Evolutionary conservation across 2,329 filamentous ascomycete species (phyloP), one percentile per base, ranked within the genome.

Genomic region (Incumbomyces lentus): DNA sequence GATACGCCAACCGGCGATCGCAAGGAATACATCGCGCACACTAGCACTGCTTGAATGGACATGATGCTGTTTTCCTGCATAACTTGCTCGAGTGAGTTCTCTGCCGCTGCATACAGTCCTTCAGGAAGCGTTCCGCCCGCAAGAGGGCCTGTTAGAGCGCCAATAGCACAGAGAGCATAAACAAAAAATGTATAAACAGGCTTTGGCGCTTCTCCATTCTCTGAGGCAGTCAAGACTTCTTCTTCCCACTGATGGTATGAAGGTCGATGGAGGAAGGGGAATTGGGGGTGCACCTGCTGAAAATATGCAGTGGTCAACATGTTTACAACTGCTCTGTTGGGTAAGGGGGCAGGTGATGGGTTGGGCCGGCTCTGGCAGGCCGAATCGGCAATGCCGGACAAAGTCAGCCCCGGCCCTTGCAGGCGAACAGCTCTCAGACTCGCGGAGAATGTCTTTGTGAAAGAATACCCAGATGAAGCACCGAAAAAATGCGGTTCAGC

Each of bases 231-330:
- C 31, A 47, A 8, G 22, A 49, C 43, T 31, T 46, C 47, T 44
- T 12, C 53, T 49, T 38, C 65, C 54, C 54, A 59, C 12, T 19
- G 1, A 29, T 50, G 40, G 34, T 58, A 59, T 1, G 53, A 55
- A 18, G 57, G 55, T 22, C 53, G 46, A 46, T 59, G 53, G 14
- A 59, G 37, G 44, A 59, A 58, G 13, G 57, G 56, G 46, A 58
- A 59, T 19, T 59, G 57, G 4, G 44, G 36, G 37, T 59, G 55
- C 31, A 59, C 48, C 33, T 58, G 50, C 14, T 50, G 22, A 40
- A 59, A 59, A 36, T 58, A 59, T 6, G 52, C 54, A 38, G 22
- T 26, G 22, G 5, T 12, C 39, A 49, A 16, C 33, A 43, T 47
- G 17, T 19, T 43, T 6, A 33, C 38, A 11, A 38, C 6, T 19